Conservation (phyloP, 2,329 filamentous ascomycete genomes). For the Colletotrichum cuscutae region DNA sequence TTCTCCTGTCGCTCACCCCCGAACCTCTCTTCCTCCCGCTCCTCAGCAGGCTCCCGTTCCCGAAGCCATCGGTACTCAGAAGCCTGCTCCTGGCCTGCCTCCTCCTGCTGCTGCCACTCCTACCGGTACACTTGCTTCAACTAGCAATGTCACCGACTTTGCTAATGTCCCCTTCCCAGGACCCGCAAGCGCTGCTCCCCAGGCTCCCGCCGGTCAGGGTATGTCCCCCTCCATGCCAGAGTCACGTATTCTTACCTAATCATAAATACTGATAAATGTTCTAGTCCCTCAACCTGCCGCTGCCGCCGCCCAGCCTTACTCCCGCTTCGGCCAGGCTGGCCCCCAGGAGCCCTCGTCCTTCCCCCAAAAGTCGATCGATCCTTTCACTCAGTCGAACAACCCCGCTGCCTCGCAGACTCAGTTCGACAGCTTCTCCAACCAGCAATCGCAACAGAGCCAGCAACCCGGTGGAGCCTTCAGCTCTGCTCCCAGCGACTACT, state of each 20-base stretch:
- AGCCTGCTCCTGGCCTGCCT: conserved; percentile 57
- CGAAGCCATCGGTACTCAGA: conserved; percentile 65
- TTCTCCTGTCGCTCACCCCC: conserved; percentile 86
- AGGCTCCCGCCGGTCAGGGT: conserved; percentile 39
- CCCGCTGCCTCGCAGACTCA: conserved; percentile 59
- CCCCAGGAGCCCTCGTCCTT: conserved; percentile 70
- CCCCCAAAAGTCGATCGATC: conserved; percentile 85
- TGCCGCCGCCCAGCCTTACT: conserved; percentile 72
- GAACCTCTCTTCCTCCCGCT: conserved; percentile 85
- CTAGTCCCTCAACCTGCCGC: conserved; percentile 58
- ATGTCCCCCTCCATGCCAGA: conserved; percentile 49
- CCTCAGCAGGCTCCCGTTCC: conserved; percentile 64
- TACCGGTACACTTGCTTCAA: conserved; percentile 44
- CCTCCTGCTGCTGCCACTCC: conserved; percentile 50
- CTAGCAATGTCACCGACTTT: conserved; percentile 34
- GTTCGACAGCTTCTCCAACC: conserved; percentile 69
- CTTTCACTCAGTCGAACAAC: conserved; percentile 80
- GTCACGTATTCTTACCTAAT: conserved; percentile 29
- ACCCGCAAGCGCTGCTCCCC: conserved; percentile 44
- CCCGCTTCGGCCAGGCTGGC: conserved; percentile 73
- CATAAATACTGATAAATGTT: background rate
- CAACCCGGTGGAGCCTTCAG: conserved; percentile 75
- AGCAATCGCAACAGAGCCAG: conserved; percentile 66
- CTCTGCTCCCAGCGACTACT: conserved; percentile 82
- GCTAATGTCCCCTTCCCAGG: conserved; percentile 28